Evolutionary conservation across 2,329 filamentous ascomycete species (phyloP).

Genomic region (Aspergillus pseudoglaucus): DNA sequence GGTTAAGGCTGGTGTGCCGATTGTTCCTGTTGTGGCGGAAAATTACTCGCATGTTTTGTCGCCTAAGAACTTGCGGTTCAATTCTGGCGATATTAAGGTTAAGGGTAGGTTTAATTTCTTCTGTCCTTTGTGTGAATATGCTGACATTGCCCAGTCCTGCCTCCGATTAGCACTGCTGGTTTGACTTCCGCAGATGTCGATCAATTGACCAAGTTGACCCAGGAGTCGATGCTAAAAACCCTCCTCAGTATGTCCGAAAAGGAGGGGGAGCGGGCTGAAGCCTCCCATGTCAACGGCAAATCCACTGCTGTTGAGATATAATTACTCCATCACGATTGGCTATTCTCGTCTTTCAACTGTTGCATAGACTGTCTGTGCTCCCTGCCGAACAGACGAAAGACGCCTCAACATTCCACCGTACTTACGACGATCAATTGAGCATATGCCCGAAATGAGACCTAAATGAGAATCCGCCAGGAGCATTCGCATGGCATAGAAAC

Average conservation of each 20-base stretch:
- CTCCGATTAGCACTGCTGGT: conserved; percentile 70
- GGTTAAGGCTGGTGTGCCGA: conserved; percentile 85
- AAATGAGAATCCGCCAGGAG: background rate
- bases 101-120: conserved; percentile 50
- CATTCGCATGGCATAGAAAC: background rate
- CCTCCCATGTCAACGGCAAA: conserved; percentile 15
- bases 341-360: background rate
- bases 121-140: background rate
- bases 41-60: conserved; percentile 72
- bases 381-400: background rate
- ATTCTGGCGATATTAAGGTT: conserved; percentile 63
- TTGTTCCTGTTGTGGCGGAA: conserved; percentile 76
- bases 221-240: conserved; percentile 67
- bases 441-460: background rate
- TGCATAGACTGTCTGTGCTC: background rate
- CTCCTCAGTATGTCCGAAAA: conserved; percentile 38
- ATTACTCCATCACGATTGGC: conserved; percentile 8
- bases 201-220: conserved; percentile 59
- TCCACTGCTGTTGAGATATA: conserved; percentile 32
- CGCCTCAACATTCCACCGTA: background rate
- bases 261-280: conserved; percentile 14
- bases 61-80: conserved; percentile 59
- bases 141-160: conserved; percentile 54
- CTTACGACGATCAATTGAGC: background rate
- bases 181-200: conserved; percentile 73